Base-by-base conservation (phyloP, 1,284 basidiomycete species). In the Pholiota adiposa region DNA sequence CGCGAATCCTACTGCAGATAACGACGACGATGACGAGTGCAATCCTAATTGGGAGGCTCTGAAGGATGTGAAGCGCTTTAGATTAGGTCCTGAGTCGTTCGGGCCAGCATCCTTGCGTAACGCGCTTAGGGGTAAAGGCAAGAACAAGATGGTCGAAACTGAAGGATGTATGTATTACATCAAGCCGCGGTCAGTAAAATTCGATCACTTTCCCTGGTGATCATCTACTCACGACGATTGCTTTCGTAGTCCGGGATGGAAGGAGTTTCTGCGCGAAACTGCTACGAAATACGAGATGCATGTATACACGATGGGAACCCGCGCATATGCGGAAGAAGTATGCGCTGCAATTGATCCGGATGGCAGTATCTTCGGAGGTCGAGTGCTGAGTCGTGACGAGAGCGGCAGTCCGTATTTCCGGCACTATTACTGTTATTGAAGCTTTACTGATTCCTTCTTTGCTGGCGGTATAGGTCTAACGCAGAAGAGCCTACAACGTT, bases 291-390 rank as follows among this genome's bases (percentile, higher is more conserved):
- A 97, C 76, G 95, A 99, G 77, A 94, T 99, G 92, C 97, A 99
- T 75, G 96, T 99, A 52, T 99, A 99, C 77, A 99, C 97, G 25
- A 99, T 99, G 96, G 97, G 97, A 56, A 98, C 97, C 18, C 86
- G 97, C 44, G 92, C 95, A 46, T 99, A 99, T 74, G 97, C 97
- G 41, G 93, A 96, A 75, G 88, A 96, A 73, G 96, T 98, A 16
- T 98, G 96, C 77, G 86, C 89, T 58, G 89, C 95, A 38, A 93
- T 99, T 71, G 97, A 99, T 77, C 94, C 96, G 9, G 87, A 92
- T 56, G 89, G 89, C 14, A 88, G 83, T 72, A 82, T 93, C 63
- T 99, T 99, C 70, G 92, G 93, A 48, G 90, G 90, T 44, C 84
- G 97, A 40, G 87, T 99, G 54, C 77, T 99, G 52, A 96, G 92